Conservation (phyloP, 169 alveolate species). For the Plasmodium knowlesi region DNA sequence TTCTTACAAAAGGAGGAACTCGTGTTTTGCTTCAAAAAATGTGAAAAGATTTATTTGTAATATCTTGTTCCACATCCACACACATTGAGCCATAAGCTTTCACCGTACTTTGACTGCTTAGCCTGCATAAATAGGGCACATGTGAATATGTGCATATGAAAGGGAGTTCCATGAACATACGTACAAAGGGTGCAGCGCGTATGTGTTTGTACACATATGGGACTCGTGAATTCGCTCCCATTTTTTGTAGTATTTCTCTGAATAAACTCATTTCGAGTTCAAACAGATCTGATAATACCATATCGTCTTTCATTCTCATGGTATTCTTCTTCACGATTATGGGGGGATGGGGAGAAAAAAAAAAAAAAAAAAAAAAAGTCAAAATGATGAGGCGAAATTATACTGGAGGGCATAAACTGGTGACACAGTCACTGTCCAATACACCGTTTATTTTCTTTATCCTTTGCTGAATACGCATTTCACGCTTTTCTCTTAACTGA, state of each 20-base stretch:
- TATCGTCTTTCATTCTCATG: neutral
- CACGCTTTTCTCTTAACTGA: conserved; percentile 5
- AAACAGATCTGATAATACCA: conserved; percentile 7
- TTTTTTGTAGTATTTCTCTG: neutral
- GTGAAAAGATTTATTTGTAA: conserved; percentile 36
- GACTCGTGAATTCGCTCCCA: neutral
- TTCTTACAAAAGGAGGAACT: neutral
- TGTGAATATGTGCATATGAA: neutral
- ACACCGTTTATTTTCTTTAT: neutral
- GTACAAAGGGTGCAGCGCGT: neutral
- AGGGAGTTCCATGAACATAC: neutral
- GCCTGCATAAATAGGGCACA: conserved; percentile 12
- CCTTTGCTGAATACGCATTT: neutral
- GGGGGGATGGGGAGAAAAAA: neutral
- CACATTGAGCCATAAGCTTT: conserved; percentile 60
- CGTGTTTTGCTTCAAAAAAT: neutral
- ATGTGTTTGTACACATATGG: neutral
- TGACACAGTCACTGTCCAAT: neutral
- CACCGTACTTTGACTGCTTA: conserved; percentile 21
- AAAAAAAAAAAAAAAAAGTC: neutral
- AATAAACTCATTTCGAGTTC: neutral
- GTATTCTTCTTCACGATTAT: conserved; percentile 9
- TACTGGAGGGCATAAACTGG: neutral
- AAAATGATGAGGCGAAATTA: neutral
- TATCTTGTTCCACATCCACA: conserved; percentile 74